Evolutionary conservation across 768 basidiomycete genomes (phyloP), one percentile per base, ranked within the genome.

Genomic region (Agaricus sinodeliciosus): DNA sequence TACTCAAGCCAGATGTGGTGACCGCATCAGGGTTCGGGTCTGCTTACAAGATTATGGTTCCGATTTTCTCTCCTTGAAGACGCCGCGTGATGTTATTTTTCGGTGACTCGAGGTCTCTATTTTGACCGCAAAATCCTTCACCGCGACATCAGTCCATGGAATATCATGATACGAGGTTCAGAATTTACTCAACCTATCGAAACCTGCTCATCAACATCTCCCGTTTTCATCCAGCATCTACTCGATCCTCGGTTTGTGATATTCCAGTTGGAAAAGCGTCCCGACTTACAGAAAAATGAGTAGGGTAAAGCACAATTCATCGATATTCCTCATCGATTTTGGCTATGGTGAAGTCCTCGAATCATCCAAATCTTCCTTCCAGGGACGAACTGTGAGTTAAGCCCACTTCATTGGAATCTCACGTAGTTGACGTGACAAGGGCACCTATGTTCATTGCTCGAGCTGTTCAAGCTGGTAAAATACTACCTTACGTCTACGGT

Each of bases 61-160:
- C 2, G 40, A 15, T 26, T 49, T 49, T 22, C 39, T 49, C 36
- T 36, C 39, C 13, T 16, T 49, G 2, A 26, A 39, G 6, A 41
- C 48, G 6, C 48, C 48, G 5, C 22, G 48, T 9, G 15, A 49
- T 25, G 48, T 40, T n/a, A 12, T 49, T 25, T 15, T 28, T 31
- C 22, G 48, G 54, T 47, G 12, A 55, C 49, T 26, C 54, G 57
- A 13, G 26, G 46, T 6, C 41, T 58, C 13, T 58, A 55, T 25
- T 8, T 25, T 40, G 47, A 50, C 11, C 46, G 54, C 3, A 22
- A 41, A 13, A 37, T 58, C 5, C 43, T 55, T 1, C 54, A 55
- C 39, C 45, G 49, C 11, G 49, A 58, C 31, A 55, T 55, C 19
- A 58, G 42, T 36, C 18, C 18, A 11, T 48, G 43, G 3, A 55